A percentile compares a stretch with the other conserved stretches of the same genome.
These are phyloP conservation scores for Phellinidium pouzarii DNA, from an alignment of 1,284 basidiomycete species.

Conservation along the genomic window DNA sequence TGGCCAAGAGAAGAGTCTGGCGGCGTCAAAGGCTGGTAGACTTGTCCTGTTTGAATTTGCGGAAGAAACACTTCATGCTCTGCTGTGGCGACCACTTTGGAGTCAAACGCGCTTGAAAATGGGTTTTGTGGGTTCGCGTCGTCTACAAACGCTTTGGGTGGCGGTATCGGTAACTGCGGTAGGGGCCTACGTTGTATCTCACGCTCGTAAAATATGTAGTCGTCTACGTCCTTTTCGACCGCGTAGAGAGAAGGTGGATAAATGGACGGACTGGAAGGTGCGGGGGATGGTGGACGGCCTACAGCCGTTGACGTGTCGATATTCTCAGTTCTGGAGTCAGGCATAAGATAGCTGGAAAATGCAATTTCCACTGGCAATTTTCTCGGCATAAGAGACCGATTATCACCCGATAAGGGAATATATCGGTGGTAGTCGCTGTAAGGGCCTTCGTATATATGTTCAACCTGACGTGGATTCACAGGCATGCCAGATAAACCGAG, in stretches of 20 bases:
- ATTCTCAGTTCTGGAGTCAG: slow-evolving; percentile 16
- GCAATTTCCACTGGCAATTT: slow-evolving; percentile 12
- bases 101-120: slow-evolving; percentile 6
- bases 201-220: slow-evolving; percentile 26
- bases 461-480: slow-evolving; percentile 20
- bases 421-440: slow-evolving; percentile 23
- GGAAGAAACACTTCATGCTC: neutral
- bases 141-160: slow-evolving; percentile 9
- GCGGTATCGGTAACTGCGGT: neutral
- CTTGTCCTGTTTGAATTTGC: slow-evolving; percentile 8
- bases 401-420: slow-evolving; percentile 16
- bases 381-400: slow-evolving; percentile 8
- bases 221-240: slow-evolving; percentile 25
- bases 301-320: slow-evolving; percentile 3
- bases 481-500: slow-evolving; percentile 25
- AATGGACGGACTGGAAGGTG: slow-evolving; percentile 49
- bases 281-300: slow-evolving; percentile 25
- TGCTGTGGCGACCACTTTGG: neutral
- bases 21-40: slow-evolving; percentile 17
- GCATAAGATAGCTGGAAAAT: slow-evolving; percentile 21
- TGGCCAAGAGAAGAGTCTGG: slow-evolving; percentile 15
- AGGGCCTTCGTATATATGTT: slow-evolving; percentile 21
- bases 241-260: slow-evolving; percentile 48
- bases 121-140: slow-evolving; percentile 9
- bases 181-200: slow-evolving; percentile 20